Evolutionary conservation across 441 rosid genomes (phyloP).

Genomic region (Macaranga tanarius): DNA sequence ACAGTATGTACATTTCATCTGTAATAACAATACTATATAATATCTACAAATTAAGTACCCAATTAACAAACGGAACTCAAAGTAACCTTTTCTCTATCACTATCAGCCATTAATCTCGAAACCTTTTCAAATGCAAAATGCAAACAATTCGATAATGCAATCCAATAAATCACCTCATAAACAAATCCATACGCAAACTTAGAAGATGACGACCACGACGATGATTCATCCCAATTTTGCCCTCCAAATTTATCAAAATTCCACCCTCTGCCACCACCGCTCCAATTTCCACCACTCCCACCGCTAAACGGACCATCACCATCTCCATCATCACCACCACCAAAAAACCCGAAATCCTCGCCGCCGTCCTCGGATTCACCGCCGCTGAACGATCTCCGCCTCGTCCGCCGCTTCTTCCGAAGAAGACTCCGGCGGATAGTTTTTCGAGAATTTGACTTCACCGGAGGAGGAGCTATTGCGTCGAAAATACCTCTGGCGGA

Average conservation of each 20-base stretch:
- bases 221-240: slow-evolving; percentile 64
- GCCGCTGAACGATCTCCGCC: slow-evolving; percentile 39
- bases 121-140: slow-evolving; percentile 81
- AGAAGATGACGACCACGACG: slow-evolving; percentile 52
- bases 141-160: slow-evolving; percentile 74
- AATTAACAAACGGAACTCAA: slow-evolving; percentile 50
- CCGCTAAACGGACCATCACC: slow-evolving; percentile 61
- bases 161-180: slow-evolving; percentile 90
- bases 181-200: slow-evolving; percentile 66
- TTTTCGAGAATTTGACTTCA: slow-evolving; percentile 39
- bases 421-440: slow-evolving; percentile 46
- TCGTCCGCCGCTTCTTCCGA: slow-evolving; percentile 56
- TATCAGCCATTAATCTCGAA: slow-evolving; percentile 41
- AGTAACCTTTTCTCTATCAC: slow-evolving; percentile 55
- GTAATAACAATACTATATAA: not conserved
- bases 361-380: slow-evolving; percentile 53
- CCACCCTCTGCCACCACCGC: slow-evolving; percentile 67
- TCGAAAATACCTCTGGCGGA: slow-evolving; percentile 36
- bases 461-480: slow-evolving; percentile 56
- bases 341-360: slow-evolving; percentile 41
- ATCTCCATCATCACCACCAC: slow-evolving; percentile 51
- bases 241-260: slow-evolving; percentile 51
- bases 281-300: slow-evolving; percentile 42
- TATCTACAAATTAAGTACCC: slow-evolving; percentile 14
- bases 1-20: no score